Conservation (phyloP, 2,329 filamentous ascomycete species). For the Sphaerulina vaccinii region DNA sequence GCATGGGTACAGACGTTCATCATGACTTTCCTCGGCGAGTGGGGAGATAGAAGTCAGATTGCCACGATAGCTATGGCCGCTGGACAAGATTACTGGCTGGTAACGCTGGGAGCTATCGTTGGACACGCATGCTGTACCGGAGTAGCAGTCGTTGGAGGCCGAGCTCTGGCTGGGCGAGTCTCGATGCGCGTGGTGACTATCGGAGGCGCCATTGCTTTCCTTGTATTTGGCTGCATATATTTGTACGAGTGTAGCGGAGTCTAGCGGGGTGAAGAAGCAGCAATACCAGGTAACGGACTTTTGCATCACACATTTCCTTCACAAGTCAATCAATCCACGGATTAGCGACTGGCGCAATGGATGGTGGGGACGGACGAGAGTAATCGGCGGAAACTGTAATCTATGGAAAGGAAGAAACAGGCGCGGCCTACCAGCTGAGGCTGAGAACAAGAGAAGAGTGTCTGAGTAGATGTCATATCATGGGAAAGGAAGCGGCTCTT, state of each 20-base stretch:
- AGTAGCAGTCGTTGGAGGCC: slow-evolving; percentile 85
- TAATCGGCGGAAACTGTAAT: neutral
- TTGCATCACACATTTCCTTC: neutral
- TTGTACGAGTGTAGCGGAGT: slow-evolving; percentile 71
- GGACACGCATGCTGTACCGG: slow-evolving; percentile 90
- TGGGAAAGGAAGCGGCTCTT: neutral
- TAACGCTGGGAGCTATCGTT: slow-evolving; percentile 80
- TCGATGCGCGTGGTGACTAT: slow-evolving; percentile 95
- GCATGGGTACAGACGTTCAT: slow-evolving; percentile 99
- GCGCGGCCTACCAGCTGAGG: neutral
- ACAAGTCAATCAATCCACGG: neutral
- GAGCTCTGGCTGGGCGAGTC: slow-evolving; percentile 88
- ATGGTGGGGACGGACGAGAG: neutral
- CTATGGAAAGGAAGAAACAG: neutral
- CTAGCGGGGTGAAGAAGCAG: slow-evolving; percentile 19
- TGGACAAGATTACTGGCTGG: slow-evolving; percentile 98
- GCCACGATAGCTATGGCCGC: slow-evolving; percentile 99
- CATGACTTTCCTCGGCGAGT: slow-evolving; percentile 98
- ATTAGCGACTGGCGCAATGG: slow-evolving; percentile 1
- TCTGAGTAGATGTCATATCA: neutral
- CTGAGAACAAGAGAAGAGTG: neutral
- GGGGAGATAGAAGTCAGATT: slow-evolving; percentile 96
- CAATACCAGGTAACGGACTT: neutral
- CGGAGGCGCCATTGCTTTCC: slow-evolving; percentile 84
- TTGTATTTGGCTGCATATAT: slow-evolving; percentile 90